These are phyloP conservation scores for Cystobasidiopsis lactophilus DNA, from an alignment of 768 basidiomycete genomes.

Conservation along the genomic window DNA sequence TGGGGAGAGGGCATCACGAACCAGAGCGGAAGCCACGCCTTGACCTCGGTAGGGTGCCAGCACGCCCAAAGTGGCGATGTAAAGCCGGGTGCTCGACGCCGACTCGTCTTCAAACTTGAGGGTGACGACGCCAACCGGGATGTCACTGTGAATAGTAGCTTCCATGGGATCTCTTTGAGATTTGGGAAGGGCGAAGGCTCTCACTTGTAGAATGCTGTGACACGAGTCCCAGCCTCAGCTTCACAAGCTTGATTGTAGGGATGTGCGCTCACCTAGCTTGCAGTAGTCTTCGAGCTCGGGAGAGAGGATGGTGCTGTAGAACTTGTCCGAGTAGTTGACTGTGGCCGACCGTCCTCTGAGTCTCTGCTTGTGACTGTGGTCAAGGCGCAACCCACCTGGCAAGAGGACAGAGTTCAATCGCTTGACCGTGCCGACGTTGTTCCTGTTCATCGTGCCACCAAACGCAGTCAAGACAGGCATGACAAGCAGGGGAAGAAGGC, in stretches of 20 bases:
- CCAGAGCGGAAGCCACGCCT: conserved; percentile 46
- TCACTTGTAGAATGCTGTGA: neutral
- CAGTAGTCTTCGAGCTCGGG: conserved; percentile 55
- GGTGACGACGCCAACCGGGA: conserved; percentile 72
- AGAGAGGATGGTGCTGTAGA: conserved; percentile 55
- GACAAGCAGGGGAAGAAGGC: no score
- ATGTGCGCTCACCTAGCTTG: conserved; percentile 45
- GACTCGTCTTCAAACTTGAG: conserved; percentile 46
- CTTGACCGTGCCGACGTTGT: conserved; percentile 62
- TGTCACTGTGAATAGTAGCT: conserved; percentile 84
- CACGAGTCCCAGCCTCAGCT: neutral
- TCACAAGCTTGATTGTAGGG: no score
- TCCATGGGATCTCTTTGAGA: no score
- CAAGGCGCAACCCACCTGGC: neutral
- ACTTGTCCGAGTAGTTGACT: conserved; percentile 68
- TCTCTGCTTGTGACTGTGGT: conserved; percentile 23
- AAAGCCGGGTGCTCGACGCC: neutral
- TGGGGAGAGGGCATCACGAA: no score
- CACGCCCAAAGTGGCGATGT: neutral
- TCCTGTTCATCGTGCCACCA: conserved; percentile 24
- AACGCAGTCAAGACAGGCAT: neutral
- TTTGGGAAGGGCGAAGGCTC: conserved; percentile 39
- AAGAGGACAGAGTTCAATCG: conserved; percentile 32
- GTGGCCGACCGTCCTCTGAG: conserved; percentile 42
- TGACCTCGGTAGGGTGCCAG: conserved; percentile 51